These are phyloP conservation scores for sunflower (Helianthus annuus) DNA, from an alignment of 129 eudicot species.

Conservation along the genomic window HanXRQr2.0-SUNRISE NC_035441.2:58520895-58521394, in stretches of 20 bases:
- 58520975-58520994: not conserved
- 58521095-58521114: not conserved
- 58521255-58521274: not conserved
- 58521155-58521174: not conserved
- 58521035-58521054: not conserved
- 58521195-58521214: not conserved
- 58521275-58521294: not conserved
- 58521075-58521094: not conserved
- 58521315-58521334: not conserved
- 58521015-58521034: not conserved
- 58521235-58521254: not conserved
- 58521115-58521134: not conserved
- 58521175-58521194: not conserved
- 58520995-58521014: not conserved
- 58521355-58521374: too few relatives aligned
- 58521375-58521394: too few relatives aligned
- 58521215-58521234: not conserved
- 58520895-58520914: not conserved
- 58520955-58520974: not conserved
- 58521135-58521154: not conserved
- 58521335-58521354: too few relatives aligned
- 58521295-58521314: not conserved
- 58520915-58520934: not conserved
- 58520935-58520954: not conserved
- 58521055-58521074: constrained; percentile 2